Percentiles rank a stretch among this genome's conserved stretches.
phyloP scores from a whole-genome alignment of 352 stramenopile species.

The Phytophthora litchii region DNA sequence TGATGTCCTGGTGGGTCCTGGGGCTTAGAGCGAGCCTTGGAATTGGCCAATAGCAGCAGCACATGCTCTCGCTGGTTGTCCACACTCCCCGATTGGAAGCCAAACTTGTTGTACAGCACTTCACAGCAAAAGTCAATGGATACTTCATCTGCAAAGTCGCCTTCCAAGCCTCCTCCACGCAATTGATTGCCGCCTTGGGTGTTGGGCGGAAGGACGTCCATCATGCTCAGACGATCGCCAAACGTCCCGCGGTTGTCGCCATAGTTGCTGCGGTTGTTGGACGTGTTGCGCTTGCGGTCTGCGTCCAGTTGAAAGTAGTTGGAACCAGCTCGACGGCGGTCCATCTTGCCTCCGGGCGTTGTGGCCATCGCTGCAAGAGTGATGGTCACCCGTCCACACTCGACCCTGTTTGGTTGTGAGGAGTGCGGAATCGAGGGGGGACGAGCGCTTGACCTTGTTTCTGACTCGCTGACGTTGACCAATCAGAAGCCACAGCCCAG shows the following conservation, averaged over 20 bases:
- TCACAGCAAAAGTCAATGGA: conserved; percentile 81
- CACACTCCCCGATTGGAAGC: conserved; percentile 71
- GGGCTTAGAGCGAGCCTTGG: conserved; percentile 61
- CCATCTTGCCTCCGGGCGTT: conserved; percentile 47
- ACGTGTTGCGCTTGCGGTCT: conserved; percentile 77
- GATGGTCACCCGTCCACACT: conserved; percentile 21
- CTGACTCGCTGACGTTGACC: conserved; percentile 23
- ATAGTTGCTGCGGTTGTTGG: conserved; percentile 44
- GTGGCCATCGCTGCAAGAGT: conserved; percentile 34
- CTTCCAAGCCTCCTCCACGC: conserved; percentile 53
- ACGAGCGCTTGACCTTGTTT: conserved; percentile 21
- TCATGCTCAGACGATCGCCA: conserved; percentile 65
- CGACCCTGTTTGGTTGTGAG: conserved; percentile 19
- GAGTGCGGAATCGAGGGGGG: conserved; percentile 14
- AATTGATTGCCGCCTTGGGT: conserved; percentile 37
- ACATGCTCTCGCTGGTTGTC: conserved; percentile 84
- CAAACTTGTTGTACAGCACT: conserved; percentile 73
- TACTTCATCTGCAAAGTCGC: conserved; percentile 75
- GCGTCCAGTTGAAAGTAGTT: conserved; percentile 88
- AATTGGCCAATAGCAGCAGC: conserved; percentile 71
- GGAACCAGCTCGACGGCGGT: conserved; percentile 74
- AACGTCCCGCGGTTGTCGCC: conserved; percentile 59
- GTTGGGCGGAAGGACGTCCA: conserved; percentile 55
- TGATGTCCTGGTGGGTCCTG: conserved; percentile 52
- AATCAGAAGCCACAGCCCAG: conserved; percentile 20